phyloP scores from a whole-genome alignment of 257 asterid genomes.

The Capsicum pubescens region DNA sequence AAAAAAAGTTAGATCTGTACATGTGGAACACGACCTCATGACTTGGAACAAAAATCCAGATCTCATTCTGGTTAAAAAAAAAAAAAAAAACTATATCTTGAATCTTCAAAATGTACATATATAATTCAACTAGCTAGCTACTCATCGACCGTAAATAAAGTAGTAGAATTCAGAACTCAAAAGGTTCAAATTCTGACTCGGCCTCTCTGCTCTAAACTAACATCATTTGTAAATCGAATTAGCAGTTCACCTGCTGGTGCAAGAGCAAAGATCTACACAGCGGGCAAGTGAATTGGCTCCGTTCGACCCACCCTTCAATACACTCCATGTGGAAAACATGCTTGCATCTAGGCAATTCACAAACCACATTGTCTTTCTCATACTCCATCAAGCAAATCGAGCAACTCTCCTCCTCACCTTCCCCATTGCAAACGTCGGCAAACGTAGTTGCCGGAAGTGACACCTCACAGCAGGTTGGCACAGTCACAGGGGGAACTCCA shows the following conservation, averaged over 20 bases:
- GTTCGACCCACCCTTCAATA: conserved; percentile 60
- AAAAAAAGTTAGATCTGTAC: no score
- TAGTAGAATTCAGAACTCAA: not conserved
- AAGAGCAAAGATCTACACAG: conserved; percentile 63
- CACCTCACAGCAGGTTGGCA: not conserved
- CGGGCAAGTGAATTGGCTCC: conserved; percentile 70
- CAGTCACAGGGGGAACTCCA: not conserved
- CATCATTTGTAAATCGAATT: not conserved
- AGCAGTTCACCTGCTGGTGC: conserved; percentile 13
- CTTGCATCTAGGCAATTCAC: conserved; percentile 52
- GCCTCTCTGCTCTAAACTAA: not conserved
- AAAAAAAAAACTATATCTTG: not conserved
- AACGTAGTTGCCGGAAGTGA: conserved; percentile 27
- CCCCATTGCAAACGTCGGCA: conserved; percentile 3
- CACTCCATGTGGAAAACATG: conserved; percentile 68
- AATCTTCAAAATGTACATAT: not conserved
- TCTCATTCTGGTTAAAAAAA: not conserved
- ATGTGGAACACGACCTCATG: no score
- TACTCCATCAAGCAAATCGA: conserved; percentile 66
- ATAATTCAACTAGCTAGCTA: not conserved
- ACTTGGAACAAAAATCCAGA: not conserved
- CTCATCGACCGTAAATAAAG: not conserved
- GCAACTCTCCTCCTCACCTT: conserved; percentile 41
- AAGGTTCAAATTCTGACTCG: not conserved
- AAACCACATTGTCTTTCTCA: conserved; percentile 52